Evolutionary conservation across 2,329 filamentous ascomycete species (phyloP).

Genomic region (Ophiocordyceps polyrhachis-furcata): DNA sequence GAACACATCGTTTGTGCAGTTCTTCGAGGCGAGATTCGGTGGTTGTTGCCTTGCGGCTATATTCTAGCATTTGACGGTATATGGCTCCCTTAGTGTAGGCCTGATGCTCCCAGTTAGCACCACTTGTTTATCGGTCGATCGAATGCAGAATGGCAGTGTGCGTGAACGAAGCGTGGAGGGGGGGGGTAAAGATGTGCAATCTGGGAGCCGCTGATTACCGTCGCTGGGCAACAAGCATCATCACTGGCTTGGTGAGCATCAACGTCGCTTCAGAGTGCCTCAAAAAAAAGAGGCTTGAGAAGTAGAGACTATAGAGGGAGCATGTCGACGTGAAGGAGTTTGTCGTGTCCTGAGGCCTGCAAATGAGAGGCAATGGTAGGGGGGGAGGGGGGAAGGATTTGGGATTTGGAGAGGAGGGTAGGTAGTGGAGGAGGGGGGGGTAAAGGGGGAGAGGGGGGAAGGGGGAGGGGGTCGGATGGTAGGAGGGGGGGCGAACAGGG

Average conservation of each 20-base stretch:
- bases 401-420: not conserved
- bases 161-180: conserved; percentile 3
- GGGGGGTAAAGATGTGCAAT: conserved; percentile 2
- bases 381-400: not conserved
- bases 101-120: conserved; percentile 12
- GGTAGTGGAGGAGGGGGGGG: not conserved
- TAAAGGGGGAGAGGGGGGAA: not conserved
- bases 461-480: conserved; percentile 1
- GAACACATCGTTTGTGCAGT: conserved; percentile 54
- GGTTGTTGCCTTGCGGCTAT: conserved; percentile 74
- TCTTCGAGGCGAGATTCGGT: conserved; percentile 69
- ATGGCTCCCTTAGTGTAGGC: conserved; percentile 67
- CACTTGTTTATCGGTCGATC: not conserved
- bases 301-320: conserved; percentile 2
- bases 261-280: conserved; percentile 13
- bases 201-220: conserved; percentile 11
- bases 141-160: not conserved
- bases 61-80: conserved; percentile 92
- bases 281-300: conserved; percentile 9
- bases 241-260: conserved; percentile 19
- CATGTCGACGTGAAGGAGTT: conserved; percentile 1
- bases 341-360: not conserved
- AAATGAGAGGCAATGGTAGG: not conserved
- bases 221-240: conserved; percentile 15
- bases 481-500: conserved; percentile 12